These are phyloP conservation scores for Chaetoceros muelleri DNA, from an alignment of 108 stramenopile genomes.

Conservation along the genomic window DNA sequence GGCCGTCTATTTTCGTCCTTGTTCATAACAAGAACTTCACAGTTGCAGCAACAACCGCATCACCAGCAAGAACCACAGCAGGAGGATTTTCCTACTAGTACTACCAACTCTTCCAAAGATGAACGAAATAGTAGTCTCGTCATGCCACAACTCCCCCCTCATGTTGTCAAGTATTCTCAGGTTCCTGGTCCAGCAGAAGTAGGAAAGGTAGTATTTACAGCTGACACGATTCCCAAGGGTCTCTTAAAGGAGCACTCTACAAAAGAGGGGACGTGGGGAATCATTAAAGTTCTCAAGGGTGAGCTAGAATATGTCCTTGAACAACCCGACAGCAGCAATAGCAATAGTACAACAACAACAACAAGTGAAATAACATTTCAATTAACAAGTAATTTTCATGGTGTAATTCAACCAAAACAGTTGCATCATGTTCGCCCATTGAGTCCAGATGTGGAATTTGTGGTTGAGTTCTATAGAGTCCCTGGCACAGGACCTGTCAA, in stretches of 20 bases:
- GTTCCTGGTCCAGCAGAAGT: slow-evolving; percentile 20
- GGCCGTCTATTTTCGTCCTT: too few species aligned
- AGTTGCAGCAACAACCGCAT: too few species aligned
- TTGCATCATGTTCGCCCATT: slow-evolving; percentile 29
- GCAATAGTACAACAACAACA: slow-evolving; percentile 1
- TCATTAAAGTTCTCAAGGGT: slow-evolving; percentile 27
- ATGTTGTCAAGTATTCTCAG: slow-evolving; percentile 33
- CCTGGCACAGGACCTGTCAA: slow-evolving; percentile 37
- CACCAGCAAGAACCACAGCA: too few species aligned
- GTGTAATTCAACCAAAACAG: slow-evolving; percentile 29
- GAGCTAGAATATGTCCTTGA: slow-evolving; percentile 26
- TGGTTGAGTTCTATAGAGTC: slow-evolving; percentile 38
- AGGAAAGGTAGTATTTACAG: slow-evolving; percentile 18
- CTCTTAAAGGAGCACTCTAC: slow-evolving; percentile 33
- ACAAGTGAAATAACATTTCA: neutral
- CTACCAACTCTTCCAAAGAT: too few species aligned
- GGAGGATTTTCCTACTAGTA: too few species aligned
- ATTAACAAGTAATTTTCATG: slow-evolving; percentile 3
- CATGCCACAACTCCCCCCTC: slow-evolving; percentile 31
- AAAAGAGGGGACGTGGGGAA: slow-evolving; percentile 50
- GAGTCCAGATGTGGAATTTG: slow-evolving; percentile 38
- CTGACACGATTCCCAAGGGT: slow-evolving; percentile 27
- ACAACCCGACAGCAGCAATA: slow-evolving; percentile 1
- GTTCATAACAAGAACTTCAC: too few species aligned
- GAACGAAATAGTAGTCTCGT: too few species aligned